Conservation (phyloP, 2,329 filamentous ascomycete genomes). For the Arthrobotrys musiformis region DNA sequence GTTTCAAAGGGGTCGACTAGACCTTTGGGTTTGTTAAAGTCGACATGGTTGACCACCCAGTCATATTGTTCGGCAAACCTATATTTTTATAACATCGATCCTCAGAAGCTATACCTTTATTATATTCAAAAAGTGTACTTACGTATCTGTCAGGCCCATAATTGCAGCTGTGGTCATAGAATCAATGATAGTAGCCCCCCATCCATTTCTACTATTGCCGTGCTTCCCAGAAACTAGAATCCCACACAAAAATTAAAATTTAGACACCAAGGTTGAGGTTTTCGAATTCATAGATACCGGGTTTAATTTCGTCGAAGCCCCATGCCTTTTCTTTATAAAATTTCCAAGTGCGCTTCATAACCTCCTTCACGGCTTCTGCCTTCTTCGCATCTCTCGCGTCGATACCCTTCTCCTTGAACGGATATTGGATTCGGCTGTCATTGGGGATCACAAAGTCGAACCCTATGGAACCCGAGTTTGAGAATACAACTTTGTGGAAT, state of each 20-base stretch:
- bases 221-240: slow-evolving; percentile 55
- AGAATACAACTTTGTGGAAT: slow-evolving; percentile 21
- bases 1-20: slow-evolving; percentile 86
- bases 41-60: slow-evolving; percentile 76
- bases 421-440: slow-evolving; percentile 50
- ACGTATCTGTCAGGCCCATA: slow-evolving; percentile 74
- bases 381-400: slow-evolving; percentile 60
- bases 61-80: slow-evolving; percentile 50
- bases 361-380: slow-evolving; percentile 73
- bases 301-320: slow-evolving; percentile 79
- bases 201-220: slow-evolving; percentile 72
- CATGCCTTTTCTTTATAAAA: slow-evolving; percentile 80
- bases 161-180: slow-evolving; percentile 82
- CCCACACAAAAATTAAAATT: background rate
- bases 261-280: background rate
- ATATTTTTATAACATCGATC: slow-evolving; percentile 12
- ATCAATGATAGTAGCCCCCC: slow-evolving; percentile 86
- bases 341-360: slow-evolving; percentile 77
- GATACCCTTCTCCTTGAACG: slow-evolving; percentile 47
- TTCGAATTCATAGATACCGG: slow-evolving; percentile 61
- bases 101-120: slow-evolving; percentile 58
- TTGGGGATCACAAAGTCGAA: background rate
- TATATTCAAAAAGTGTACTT: slow-evolving; percentile 56
- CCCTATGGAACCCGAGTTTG: background rate
- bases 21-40: slow-evolving; percentile 73